Evolutionary conservation across 2,329 filamentous ascomycete species (phyloP), one percentile per base, ranked within the genome.

Genomic region (Pseudonectria buxi): DNA sequence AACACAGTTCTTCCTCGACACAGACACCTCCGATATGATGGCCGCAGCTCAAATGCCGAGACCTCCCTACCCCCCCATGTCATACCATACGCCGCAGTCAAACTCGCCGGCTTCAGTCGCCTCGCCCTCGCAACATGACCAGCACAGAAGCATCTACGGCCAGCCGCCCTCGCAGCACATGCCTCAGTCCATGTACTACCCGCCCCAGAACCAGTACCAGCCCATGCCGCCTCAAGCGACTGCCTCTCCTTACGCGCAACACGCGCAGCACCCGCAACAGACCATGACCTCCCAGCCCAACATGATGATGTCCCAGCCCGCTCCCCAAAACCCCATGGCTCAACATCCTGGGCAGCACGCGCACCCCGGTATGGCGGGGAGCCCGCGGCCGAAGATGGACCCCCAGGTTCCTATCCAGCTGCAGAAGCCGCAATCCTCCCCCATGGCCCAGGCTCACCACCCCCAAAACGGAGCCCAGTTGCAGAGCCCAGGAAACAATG

Each of bases 71-170:
- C 89, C 89, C 50, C 86, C 87, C 41, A 94, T 95, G 58, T 74
- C 72, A 24, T 95, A 95, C 60, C 86, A 95, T 62, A 94, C 89
- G 13, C 88, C 89, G 36, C 89, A 95, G 67, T 94, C 89, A 37
- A 94, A 90, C 63, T 95, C 90, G 36, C 90, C 90, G 32, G 86
- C 87, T 26, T 94, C 89, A 33, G 89, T 95, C 52, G 85, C 89
- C 45, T 95, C 90, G 24, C 83, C 87, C 14, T 86, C 88, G 39
- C 76, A 80, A 37, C 88, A 95, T 63, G 90, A 96, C 57, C 86
- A 90, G 56, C 86, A 94, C 66, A 75, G 89, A 50, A 82, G 79
- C 53, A 76, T 96, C 57, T 96, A 95, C 62, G 82, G 78, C 25
- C 84, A 89, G 53, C 82, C 83, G 33, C 68, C 80, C 26, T 78